Conservation (phyloP, 139 green algal genomes). For the Astrephomene gubernaculifera region DNA sequence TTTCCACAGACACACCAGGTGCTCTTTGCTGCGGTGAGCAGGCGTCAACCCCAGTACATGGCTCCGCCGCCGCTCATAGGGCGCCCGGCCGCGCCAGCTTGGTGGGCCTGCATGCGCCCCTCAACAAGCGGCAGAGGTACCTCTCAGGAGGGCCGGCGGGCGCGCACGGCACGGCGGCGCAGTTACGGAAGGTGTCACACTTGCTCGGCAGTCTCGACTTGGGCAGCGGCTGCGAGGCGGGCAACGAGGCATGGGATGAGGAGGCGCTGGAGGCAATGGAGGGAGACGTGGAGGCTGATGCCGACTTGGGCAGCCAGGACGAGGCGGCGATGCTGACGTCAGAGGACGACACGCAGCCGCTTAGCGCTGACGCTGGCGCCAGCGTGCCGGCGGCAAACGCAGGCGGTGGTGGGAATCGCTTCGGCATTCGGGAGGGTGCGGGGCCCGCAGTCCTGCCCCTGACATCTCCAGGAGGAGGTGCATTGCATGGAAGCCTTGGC, state of each 20-base stretch:
- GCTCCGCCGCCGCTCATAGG: too few relatives aligned
- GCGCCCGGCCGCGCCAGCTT: not conserved
- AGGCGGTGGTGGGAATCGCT: too few relatives aligned
- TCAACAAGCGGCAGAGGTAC: conserved; percentile 31
- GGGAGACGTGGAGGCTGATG: not conserved
- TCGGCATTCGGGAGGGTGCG: too few relatives aligned
- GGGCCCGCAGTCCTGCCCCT: too few relatives aligned
- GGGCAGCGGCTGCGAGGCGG: not conserved
- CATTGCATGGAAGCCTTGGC: too few relatives aligned
- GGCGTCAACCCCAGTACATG: too few relatives aligned
- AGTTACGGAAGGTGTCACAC: conserved; percentile 24
- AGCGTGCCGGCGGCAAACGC: not conserved
- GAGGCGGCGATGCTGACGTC: conserved; percentile 4
- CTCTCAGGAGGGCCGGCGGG: not conserved
- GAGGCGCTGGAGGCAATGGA: not conserved
- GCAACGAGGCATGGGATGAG: too few relatives aligned
- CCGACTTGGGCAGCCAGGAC: not conserved
- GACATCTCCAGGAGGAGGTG: too few relatives aligned
- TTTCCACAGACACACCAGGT: too few relatives aligned
- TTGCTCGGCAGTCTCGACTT: conserved; percentile 23
- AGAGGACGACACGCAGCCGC: not conserved
- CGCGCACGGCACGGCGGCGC: not conserved
- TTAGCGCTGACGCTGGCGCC: not conserved
- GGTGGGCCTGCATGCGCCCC: not conserved
- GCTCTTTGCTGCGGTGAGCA: too few relatives aligned